These are phyloP conservation scores for Solanum piurae DNA, from an alignment of 257 asterid species.

Conservation along the genomic window DNA sequence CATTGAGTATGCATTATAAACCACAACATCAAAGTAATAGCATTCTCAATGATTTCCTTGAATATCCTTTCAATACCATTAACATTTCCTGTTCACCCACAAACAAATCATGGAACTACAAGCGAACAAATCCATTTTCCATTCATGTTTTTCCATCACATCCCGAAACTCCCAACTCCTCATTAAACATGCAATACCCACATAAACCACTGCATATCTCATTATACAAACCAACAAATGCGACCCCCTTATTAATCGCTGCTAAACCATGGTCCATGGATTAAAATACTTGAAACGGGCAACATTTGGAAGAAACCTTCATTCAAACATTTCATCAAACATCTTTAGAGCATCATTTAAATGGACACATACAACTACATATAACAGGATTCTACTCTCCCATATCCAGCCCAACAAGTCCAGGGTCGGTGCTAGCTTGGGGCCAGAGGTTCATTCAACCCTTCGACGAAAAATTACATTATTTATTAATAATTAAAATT, in stretches of 20 bases:
- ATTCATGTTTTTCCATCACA: constrained; percentile 47
- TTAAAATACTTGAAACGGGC: constrained; percentile 54
- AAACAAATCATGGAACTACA: constrained; percentile 51
- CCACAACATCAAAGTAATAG: constrained; percentile 48
- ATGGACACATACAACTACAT: constrained; percentile 31
- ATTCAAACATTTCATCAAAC: constrained; percentile 73
- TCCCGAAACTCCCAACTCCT: constrained; percentile 48
- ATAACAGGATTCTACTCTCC: constrained; percentile 45
- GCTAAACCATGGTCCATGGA: constrained; percentile 66
- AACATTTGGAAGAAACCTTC: constrained; percentile 52
- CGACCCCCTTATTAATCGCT: constrained; percentile 40
- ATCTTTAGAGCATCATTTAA: constrained; percentile 37
- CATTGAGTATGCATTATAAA: constrained; percentile 50
- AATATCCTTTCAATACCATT: constrained; percentile 53
- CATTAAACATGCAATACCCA: constrained; percentile 47
- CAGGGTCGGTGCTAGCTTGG: background rate
- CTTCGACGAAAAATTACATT: too few species aligned
- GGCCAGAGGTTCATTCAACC: background rate
- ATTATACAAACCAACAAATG: constrained; percentile 47
- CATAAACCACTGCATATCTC: constrained; percentile 73
- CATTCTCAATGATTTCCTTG: constrained; percentile 35
- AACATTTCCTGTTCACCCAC: constrained; percentile 48
- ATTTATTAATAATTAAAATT: background rate
- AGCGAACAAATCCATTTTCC: constrained; percentile 52
- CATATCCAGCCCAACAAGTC: constrained; percentile 26